phyloP scores from a whole-genome alignment of 257 asterid genomes.

The Fraxinus excelsior region DNA sequence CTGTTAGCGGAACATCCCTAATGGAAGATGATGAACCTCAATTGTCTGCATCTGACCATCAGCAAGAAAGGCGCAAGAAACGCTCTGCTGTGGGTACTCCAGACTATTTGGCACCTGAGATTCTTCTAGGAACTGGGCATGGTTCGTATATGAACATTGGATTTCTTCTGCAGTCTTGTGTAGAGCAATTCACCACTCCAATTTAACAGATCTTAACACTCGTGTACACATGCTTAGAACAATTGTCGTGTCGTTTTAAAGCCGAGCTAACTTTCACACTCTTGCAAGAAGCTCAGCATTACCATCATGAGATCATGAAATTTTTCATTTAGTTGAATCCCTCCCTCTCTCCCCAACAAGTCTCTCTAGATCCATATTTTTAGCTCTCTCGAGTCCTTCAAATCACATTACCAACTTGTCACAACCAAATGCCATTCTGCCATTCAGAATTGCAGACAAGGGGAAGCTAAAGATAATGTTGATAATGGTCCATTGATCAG shows the following conservation, averaged over 20 bases:
- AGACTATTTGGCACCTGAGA: constrained; percentile 99
- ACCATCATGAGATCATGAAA: neutral
- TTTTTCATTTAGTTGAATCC: neutral
- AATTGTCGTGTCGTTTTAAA: constrained; percentile 3
- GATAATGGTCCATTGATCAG: neutral
- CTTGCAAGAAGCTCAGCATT: neutral
- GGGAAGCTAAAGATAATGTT: neutral
- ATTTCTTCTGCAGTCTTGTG: constrained; percentile 14
- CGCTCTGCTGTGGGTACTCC: constrained; percentile 99
- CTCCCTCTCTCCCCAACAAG: no score
- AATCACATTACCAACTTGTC: neutral
- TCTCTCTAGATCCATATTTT: neutral
- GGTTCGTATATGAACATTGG: constrained; percentile 56
- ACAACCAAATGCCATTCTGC: neutral
- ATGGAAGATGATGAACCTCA: constrained; percentile 96
- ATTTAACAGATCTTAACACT: neutral
- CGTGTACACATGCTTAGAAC: neutral
- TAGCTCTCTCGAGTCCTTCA: neutral
- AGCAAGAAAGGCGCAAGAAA: constrained; percentile 80
- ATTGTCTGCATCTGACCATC: constrained; percentile 65
- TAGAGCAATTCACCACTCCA: neutral
- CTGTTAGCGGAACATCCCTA: constrained; percentile 83
- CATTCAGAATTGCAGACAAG: neutral
- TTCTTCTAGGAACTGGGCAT: constrained; percentile 99
- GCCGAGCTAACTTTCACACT: neutral